A percentile compares a stretch with the other conserved stretches of the same genome.
Conservation (phyloP, 2,329 filamentous ascomycete genomes). For the Calonectria naviculata region DNA sequence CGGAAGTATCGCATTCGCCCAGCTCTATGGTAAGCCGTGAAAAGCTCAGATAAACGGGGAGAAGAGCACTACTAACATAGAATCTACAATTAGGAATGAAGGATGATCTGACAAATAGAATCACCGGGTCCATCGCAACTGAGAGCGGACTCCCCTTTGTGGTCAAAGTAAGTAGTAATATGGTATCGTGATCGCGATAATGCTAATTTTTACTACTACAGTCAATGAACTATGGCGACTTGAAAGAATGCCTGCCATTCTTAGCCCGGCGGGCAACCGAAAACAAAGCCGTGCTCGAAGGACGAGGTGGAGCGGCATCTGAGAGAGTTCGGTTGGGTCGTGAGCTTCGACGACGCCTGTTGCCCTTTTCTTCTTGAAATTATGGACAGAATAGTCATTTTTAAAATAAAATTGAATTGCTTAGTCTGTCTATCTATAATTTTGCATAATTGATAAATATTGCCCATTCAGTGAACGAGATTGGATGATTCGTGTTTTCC, state of each 20-base stretch:
- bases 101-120: conserved; percentile 29
- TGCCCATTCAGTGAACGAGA: too few species aligned
- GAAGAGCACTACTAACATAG: background rate
- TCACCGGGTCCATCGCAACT: conserved; percentile 20
- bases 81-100: too few species aligned
- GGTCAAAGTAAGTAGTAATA: conserved; percentile 21
- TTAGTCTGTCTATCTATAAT: too few species aligned
- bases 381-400: background rate
- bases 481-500: too few species aligned
- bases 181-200: background rate
- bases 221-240: conserved; percentile 33
- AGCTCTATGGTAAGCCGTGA: conserved; percentile 18
- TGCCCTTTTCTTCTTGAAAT: background rate
- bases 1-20: conserved; percentile 26
- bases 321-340: conserved; percentile 26
- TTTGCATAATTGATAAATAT: too few species aligned
- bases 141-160: conserved; percentile 25
- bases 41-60: too few species aligned
- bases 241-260: conserved; percentile 30
- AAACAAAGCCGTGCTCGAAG: conserved; percentile 31
- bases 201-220: background rate
- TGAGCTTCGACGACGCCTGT: conserved; percentile 19
- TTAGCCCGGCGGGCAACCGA: conserved; percentile 27
- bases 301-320: conserved; percentile 27
- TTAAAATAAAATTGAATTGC: too few species aligned